phyloP scores from a whole-genome alignment of 2,329 filamentous ascomycete genomes.

The Colletotrichum karsti region DNA sequence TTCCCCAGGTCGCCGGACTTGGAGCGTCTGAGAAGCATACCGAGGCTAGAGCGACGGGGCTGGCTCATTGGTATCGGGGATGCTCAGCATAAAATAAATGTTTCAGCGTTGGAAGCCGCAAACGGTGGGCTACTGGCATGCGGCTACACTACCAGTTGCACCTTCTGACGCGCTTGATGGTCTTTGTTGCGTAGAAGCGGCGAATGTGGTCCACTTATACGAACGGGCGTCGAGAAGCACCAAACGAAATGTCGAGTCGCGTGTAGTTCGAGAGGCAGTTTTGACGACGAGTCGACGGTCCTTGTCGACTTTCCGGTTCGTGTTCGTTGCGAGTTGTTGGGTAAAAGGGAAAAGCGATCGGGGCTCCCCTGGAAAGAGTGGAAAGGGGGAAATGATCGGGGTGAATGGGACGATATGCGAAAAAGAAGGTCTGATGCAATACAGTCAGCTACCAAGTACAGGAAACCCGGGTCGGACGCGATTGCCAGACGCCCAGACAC shows the following conservation, averaged over 20 bases:
- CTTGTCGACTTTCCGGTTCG: not conserved
- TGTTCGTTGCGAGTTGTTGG: not conserved
- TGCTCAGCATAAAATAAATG: conserved; percentile 23
- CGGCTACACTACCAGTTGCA: conserved; percentile 8
- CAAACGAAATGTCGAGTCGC: not conserved
- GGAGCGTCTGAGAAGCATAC: conserved; percentile 71
- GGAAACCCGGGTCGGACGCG: conserved; percentile 2
- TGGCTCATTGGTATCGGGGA: conserved; percentile 41
- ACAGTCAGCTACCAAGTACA: conserved; percentile 17
- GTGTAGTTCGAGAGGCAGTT: not conserved
- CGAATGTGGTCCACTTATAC: not conserved
- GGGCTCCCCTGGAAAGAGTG: conserved; percentile 10
- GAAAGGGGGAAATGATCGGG: not conserved
- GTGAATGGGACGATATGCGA: not conserved
- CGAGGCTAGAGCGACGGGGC: conserved; percentile 55
- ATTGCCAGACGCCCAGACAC: conserved; percentile 8
- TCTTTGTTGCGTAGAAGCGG: conserved; percentile 3
- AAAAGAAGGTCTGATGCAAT: conserved; percentile 17
- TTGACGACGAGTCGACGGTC: not conserved
- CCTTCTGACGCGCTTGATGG: conserved; percentile 19
- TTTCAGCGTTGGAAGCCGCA: conserved; percentile 25
- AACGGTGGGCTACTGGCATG: conserved; percentile 4
- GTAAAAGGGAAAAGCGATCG: not conserved
- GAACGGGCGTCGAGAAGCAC: not conserved
- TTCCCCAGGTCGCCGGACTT: conserved; percentile 74